phyloP scores from a whole-genome alignment of 371 early-diverging fungal species.

The Blakeslea trispora region DNA sequence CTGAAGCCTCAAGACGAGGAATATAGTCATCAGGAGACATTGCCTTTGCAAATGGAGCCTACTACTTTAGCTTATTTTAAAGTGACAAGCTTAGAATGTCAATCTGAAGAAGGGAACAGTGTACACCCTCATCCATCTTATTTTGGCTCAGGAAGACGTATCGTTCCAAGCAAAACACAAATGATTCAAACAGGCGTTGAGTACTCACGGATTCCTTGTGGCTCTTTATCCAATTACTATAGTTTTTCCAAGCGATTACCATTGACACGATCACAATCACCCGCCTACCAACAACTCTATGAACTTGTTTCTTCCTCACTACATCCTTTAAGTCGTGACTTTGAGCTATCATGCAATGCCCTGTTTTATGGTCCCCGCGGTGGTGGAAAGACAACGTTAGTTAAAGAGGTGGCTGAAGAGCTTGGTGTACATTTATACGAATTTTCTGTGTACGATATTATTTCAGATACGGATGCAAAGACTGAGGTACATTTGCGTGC shows the following conservation, averaged over 20 bases:
- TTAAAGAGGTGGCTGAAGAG: conserved; percentile 63
- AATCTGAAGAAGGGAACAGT: conserved; percentile 1
- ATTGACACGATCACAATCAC: conserved; percentile 26
- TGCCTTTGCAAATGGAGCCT: conserved; percentile 9
- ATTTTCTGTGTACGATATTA: conserved; percentile 74
- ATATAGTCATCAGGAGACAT: background rate
- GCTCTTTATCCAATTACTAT: conserved; percentile 43
- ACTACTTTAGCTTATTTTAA: conserved; percentile 59
- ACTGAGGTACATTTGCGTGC: conserved; percentile 72
- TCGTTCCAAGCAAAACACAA: conserved; percentile 62
- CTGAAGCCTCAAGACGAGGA: conserved; percentile 26
- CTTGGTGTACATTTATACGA: conserved; percentile 79
- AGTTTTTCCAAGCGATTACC: conserved; percentile 35
- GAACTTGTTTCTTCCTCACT: conserved; percentile 70
- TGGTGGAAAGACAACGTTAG: conserved; percentile 78
- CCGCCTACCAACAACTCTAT: conserved; percentile 42
- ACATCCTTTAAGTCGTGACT: conserved; percentile 70
- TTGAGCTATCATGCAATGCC: conserved; percentile 72
- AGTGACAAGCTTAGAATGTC: conserved; percentile 43
- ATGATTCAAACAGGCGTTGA: conserved; percentile 70
- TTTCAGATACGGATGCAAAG: conserved; percentile 80
- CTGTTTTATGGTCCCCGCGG: conserved; percentile 83
- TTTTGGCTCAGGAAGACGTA: conserved; percentile 48
- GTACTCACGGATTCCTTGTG: conserved; percentile 60
- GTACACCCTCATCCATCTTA: conserved; percentile 36